Evolutionary conservation across 129 eudicot species (phyloP).

Genomic region (Logfia minima): DNA sequence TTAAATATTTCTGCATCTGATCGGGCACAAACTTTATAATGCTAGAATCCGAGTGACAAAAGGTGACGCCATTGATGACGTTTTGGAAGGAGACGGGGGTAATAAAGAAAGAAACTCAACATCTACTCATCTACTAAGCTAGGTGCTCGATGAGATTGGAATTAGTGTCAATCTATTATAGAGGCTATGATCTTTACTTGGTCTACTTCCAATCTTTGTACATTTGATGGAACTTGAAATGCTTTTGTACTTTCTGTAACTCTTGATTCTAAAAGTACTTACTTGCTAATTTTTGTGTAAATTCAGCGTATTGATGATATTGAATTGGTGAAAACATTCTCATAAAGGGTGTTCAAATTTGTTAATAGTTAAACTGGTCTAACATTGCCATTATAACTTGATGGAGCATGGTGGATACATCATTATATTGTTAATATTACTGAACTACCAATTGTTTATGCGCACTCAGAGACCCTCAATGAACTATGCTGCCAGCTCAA

Average conservation of each 20-base stretch:
- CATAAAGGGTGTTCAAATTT: not conserved
- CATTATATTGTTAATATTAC: not conserved
- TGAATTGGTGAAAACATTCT: not conserved
- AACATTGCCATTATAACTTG: not conserved
- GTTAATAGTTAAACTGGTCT: not conserved
- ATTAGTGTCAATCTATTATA: not conserved
- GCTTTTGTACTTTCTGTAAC: not conserved
- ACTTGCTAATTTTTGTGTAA: not conserved
- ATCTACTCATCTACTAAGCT: not conserved
- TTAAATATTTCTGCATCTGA: not conserved
- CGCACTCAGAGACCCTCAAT: not conserved
- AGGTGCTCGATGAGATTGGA: not conserved
- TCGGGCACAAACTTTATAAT: not conserved
- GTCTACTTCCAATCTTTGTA: not conserved
- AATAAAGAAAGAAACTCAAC: not conserved
- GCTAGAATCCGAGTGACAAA: not conserved
- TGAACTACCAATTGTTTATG: not conserved
- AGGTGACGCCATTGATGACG: not conserved
- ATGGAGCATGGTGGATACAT: not conserved
- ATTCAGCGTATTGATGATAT: not conserved
- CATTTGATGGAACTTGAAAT: not conserved
- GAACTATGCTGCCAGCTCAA: not conserved
- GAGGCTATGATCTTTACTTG: not conserved
- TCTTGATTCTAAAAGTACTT: not conserved
- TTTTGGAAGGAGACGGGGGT: not conserved